Evolutionary conservation across 176 grass and related monocot genomes (phyloP).

Genomic region (Musa itinerans): DNA sequence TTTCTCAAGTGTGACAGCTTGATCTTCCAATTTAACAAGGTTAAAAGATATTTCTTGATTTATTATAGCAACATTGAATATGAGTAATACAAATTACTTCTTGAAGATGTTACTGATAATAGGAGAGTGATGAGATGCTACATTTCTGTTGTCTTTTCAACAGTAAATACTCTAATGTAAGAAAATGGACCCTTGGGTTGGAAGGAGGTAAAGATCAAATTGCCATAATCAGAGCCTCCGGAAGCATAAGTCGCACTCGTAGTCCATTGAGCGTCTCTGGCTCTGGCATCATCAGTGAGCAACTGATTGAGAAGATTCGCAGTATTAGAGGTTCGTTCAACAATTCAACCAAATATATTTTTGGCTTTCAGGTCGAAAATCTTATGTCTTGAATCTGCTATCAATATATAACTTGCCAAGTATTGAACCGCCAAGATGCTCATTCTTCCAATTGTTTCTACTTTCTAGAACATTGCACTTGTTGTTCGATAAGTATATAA

Average conservation of each 20-base stretch:
- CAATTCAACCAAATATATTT: not conserved
- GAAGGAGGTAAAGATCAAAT: slow-evolving; percentile 70
- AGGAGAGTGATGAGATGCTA: not conserved
- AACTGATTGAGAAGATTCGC: slow-evolving; percentile 90
- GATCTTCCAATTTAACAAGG: not conserved
- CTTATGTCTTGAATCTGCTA: not conserved
- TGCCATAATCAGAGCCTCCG: slow-evolving; percentile 90
- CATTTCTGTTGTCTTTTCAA: slow-evolving; percentile 15
- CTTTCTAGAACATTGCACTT: not conserved
- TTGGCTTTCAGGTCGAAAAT: not conserved
- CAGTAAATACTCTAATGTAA: slow-evolving; percentile 90
- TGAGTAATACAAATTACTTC: not conserved
- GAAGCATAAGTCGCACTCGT: slow-evolving; percentile 71
- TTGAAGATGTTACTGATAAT: not conserved
- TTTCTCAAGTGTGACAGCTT: not conserved
- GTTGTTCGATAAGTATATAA: not conserved
- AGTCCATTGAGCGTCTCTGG: slow-evolving; percentile 58
- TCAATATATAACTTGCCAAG: not conserved
- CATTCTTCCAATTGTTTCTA: not conserved
- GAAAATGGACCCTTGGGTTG: slow-evolving; percentile 87
- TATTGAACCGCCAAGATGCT: not conserved
- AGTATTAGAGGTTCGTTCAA: slow-evolving; percentile 52
- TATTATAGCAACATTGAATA: not conserved
- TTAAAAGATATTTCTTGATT: not conserved
- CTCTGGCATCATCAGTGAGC: slow-evolving; percentile 78